phyloP scores from a whole-genome alignment of 106 monocot genomes.

The Agapanthus africanus region DNA sequence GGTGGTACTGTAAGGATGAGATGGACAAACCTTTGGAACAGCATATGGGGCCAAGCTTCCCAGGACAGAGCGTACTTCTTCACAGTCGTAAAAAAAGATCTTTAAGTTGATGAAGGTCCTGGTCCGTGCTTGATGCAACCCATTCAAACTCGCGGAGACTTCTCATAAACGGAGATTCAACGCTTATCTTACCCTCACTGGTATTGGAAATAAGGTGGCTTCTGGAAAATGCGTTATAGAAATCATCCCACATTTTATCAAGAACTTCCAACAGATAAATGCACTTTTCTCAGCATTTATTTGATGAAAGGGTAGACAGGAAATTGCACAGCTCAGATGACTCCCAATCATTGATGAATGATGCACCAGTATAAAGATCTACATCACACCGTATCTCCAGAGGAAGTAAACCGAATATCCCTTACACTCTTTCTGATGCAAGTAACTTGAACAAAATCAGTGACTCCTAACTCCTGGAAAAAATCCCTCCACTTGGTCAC shows the following conservation, averaged over 20 bases:
- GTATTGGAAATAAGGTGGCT: constrained; percentile 9
- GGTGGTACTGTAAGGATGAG: neutral
- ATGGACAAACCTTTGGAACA: constrained; percentile 64
- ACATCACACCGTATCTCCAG: neutral
- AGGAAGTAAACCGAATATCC: neutral
- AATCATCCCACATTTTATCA: constrained; percentile 91
- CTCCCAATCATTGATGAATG: constrained; percentile 68
- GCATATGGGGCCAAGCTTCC: constrained; percentile 74
- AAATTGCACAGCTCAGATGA: constrained; percentile 69
- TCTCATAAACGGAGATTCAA: constrained; percentile 63
- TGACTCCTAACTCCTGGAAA: constrained; percentile 70
- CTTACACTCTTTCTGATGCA: constrained; percentile 30
- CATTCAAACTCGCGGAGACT: constrained; percentile 45
- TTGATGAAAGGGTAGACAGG: constrained; percentile 56
- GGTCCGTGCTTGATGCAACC: constrained; percentile 62
- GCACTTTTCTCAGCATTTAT: constrained; percentile 46
- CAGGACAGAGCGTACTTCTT: constrained; percentile 58
- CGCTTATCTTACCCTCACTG: constrained; percentile 15
- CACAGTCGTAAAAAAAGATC: constrained; percentile 75
- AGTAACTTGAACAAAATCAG: constrained; percentile 85
- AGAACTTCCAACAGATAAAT: constrained; percentile 88
- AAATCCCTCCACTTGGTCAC: constrained; percentile 59
- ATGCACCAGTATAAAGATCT: neutral
- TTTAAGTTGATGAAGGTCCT: constrained; percentile 60
- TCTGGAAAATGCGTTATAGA: constrained; percentile 34